Evolutionary conservation across 1,284 basidiomycete species (phyloP), one percentile per base, ranked within the genome.

Genomic region (Phlebopus sp.): DNA sequence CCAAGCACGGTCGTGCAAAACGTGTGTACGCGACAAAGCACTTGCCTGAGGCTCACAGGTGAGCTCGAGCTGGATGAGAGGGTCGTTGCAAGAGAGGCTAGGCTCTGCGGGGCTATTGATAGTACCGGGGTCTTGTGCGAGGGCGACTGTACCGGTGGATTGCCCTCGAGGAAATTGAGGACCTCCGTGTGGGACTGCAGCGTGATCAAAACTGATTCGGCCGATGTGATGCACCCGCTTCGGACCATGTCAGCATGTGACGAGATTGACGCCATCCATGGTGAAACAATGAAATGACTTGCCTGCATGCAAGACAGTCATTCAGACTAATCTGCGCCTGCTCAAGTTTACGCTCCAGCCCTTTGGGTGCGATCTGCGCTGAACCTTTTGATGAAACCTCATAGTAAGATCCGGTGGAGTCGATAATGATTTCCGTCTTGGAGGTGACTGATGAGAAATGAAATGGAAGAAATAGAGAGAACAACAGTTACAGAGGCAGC

Each of bases 161-260:
- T 89, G 19, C 71, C 66, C 36, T 75, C 68, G 19, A 97, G 76
- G 57, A 90, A 87, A 43, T 78, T 78, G 37, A 94, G 78, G 2
- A 99, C 91, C 68, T 99, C 94, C 19, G 84, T 82, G 63, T 97
- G 94, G 13, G 92, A 96, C 69, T 99, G 97, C 52, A 97, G 81
- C n/a, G 92, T 94, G 64, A 99, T 97, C 50, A 99, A 80, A 31
- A 99, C 87, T 11, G 92, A 96, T 75, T 99, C 96, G 30, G 96
- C 96, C 40, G 94, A 97, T 2, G 96, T 99, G 60, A 99, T 98
- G 63, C 96, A 99, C 1, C 96, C 96, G 53, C 94, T 97, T 51
- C 13, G 39, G 43, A 35, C 11, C 35, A 51, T 43, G 50, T 57
- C 18, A 44, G 25, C 42, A 10, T 17, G 19, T 44, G 47, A 37